phyloP scores from a whole-genome alignment of 176 grass and related monocot species.

The Luzula sylvatica region DNA sequence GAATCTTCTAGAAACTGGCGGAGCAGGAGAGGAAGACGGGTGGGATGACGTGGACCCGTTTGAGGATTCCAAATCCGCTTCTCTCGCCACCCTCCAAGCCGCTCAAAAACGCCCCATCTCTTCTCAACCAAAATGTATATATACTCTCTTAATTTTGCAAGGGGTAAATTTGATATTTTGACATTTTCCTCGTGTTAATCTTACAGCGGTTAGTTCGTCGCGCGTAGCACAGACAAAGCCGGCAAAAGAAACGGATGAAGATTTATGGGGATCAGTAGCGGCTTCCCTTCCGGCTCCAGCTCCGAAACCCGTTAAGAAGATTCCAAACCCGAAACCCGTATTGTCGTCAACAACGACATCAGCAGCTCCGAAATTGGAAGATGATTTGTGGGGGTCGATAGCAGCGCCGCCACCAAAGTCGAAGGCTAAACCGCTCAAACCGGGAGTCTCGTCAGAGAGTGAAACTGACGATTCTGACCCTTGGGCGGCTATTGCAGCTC shows the following conservation, averaged over 20 bases:
- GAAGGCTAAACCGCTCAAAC: slow-evolving; percentile 37
- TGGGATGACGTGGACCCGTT: slow-evolving; percentile 93
- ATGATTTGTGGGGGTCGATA: slow-evolving; percentile 91
- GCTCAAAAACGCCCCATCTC: slow-evolving; percentile 86
- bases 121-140: slow-evolving; percentile 37
- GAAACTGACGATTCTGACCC: slow-evolving; percentile 38
- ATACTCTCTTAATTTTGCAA: background rate
- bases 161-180: background rate
- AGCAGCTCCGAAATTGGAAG: slow-evolving; percentile 30
- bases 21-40: slow-evolving; percentile 65
- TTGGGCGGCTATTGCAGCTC: slow-evolving; percentile 89
- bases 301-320: slow-evolving; percentile 36
- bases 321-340: slow-evolving; percentile 34
- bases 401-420: slow-evolving; percentile 67
- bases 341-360: slow-evolving; percentile 17
- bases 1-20: slow-evolving; percentile 35
- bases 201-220: slow-evolving; percentile 36
- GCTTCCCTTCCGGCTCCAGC: slow-evolving; percentile 24
- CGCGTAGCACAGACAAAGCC: slow-evolving; percentile 34
- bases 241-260: slow-evolving; percentile 57
- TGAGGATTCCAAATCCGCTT: slow-evolving; percentile 35
- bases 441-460: slow-evolving; percentile 16
- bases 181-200: background rate
- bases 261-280: slow-evolving; percentile 68
- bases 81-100: slow-evolving; percentile 66